Percentiles rank a stretch among this genome's conserved stretches.
Evolutionary conservation across 2,329 filamentous ascomycete genomes (phyloP).

Genomic region (Diaporthe vaccinii): DNA sequence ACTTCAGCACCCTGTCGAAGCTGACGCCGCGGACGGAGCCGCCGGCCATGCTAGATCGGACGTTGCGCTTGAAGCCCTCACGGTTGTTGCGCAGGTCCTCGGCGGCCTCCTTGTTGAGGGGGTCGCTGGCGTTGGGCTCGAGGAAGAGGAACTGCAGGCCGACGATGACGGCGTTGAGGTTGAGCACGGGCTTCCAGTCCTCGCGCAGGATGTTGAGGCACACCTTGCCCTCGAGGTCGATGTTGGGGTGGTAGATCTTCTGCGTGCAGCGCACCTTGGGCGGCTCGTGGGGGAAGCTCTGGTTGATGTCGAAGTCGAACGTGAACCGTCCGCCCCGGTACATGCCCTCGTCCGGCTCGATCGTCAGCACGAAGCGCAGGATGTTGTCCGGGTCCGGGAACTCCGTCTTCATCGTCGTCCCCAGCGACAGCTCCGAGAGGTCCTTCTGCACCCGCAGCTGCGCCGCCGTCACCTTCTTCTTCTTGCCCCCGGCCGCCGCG

Average conservation of each 20-base stretch:
- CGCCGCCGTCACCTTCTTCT: slow-evolving; percentile 98
- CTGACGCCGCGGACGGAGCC: slow-evolving; percentile 78
- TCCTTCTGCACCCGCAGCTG: slow-evolving; percentile 97
- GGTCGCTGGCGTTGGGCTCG: slow-evolving; percentile 96
- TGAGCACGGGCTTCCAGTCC: slow-evolving; percentile 99
- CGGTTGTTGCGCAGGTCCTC: slow-evolving; percentile 89
- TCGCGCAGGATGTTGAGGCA: slow-evolving; percentile 97
- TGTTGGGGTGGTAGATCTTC: slow-evolving; percentile 99
- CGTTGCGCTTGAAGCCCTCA: slow-evolving; percentile 93
- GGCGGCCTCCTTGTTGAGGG: slow-evolving; percentile 98
- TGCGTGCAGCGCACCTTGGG: slow-evolving; percentile 97
- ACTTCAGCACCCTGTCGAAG: slow-evolving; percentile 86
- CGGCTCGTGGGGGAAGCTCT: slow-evolving; percentile 96
- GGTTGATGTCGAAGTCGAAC: slow-evolving; percentile 92
- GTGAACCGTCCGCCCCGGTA: slow-evolving; percentile 91
- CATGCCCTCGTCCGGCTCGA: slow-evolving; percentile 87
- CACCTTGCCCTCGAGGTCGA: slow-evolving; percentile 97
- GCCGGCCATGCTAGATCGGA: slow-evolving; percentile 85
- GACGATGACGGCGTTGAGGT: slow-evolving; percentile 95
- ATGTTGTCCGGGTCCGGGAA: slow-evolving; percentile 89
- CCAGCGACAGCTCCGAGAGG: slow-evolving; percentile 84
- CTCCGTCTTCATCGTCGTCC: slow-evolving; percentile 83
- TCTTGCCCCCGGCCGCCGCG: slow-evolving; percentile 78
- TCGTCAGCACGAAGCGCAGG: slow-evolving; percentile 84
- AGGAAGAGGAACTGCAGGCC: slow-evolving; percentile 97